Base-by-base conservation (phyloP, 1,284 basidiomycete species). In the Termitomyces sp. region DNA sequence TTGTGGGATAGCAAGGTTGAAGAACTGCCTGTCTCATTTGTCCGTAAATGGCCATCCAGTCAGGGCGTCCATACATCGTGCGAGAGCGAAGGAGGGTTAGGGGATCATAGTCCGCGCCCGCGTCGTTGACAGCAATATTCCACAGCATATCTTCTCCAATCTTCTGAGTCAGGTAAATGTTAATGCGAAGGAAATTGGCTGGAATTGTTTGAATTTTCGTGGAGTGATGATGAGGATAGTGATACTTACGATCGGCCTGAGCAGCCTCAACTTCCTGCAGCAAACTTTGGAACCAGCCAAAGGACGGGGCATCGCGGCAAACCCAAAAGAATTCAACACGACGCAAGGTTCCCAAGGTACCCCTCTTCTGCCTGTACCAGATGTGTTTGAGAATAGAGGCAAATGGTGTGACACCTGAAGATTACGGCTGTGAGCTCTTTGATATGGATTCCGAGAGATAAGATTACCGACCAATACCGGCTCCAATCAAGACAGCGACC, bases 241-340 rank as follows among this genome's bases (percentile, higher is more conserved):
- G 52, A 37, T 7, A 79, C 84, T 75, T 63, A 89, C 85, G 87
- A 74, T 92, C 87, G 41, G 81, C 83, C 64, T 91, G 90, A 45
- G 88, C 86, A 48, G 84, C 82, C 68, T 94, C 93, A 49, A 94
- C 84, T 64, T 91, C 84, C 63, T 88, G 84, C 54, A 95, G 75
- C 42, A 95, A 71, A 53, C 79, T 84, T 67, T 93, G 89, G 80
- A 95, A 94, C 92, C 93, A 95, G 62, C 90, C 91, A 64, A 94
- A 93, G 19, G 88, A 90, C n/a, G 88, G 87, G 10, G 88, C 84
- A 62, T 92, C 88, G 68, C 89, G 85, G 68, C 87, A 91, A 58
- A 92, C 80, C 93, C 92, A 95, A 73, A 94, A 89, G 69, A 94
- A 93, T 62, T 93, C 90, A 52, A 95, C 91, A 44, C 88, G 83